These are phyloP conservation scores for Fagus sylvatica DNA, from an alignment of 306 rosid genomes.

Conservation along the genomic window DNA sequence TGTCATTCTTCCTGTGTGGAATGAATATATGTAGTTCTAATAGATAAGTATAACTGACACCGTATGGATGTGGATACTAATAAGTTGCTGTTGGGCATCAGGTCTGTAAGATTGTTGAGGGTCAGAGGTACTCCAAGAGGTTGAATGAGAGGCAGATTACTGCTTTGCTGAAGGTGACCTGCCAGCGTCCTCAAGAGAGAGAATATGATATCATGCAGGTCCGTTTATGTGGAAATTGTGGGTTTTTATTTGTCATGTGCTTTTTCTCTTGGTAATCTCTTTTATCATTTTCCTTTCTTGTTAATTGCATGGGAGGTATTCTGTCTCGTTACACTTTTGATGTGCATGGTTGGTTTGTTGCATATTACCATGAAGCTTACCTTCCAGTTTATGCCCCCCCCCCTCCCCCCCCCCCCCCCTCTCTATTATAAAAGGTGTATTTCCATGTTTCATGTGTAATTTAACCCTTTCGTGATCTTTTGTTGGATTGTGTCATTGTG, in stretches of 20 bases:
- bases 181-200: slow-evolving; percentile 92
- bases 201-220: slow-evolving; percentile 86
- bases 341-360: not conserved
- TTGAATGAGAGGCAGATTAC: slow-evolving; percentile 88
- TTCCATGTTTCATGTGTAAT: not conserved
- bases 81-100: slow-evolving; percentile 25
- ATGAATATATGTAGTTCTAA: not conserved
- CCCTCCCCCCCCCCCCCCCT: not conserved
- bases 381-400: not conserved
- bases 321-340: not conserved
- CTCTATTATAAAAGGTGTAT: not conserved
- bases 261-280: not conserved
- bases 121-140: slow-evolving; percentile 87
- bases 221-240: not conserved
- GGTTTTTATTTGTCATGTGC: not conserved
- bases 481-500: no score
- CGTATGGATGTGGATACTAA: slow-evolving; percentile 12
- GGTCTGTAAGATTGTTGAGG: slow-evolving; percentile 98
- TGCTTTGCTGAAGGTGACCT: slow-evolving; percentile 82
- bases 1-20: not conserved
- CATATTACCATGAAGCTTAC: not conserved
- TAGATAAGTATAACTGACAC: not conserved
- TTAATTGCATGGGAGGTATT: not conserved
- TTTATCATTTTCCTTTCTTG: not conserved
- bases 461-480: no score